These are phyloP conservation scores for Lignosus rhinocerotis DNA, from an alignment of 1,284 basidiomycete species.

Conservation along the genomic window DNA sequence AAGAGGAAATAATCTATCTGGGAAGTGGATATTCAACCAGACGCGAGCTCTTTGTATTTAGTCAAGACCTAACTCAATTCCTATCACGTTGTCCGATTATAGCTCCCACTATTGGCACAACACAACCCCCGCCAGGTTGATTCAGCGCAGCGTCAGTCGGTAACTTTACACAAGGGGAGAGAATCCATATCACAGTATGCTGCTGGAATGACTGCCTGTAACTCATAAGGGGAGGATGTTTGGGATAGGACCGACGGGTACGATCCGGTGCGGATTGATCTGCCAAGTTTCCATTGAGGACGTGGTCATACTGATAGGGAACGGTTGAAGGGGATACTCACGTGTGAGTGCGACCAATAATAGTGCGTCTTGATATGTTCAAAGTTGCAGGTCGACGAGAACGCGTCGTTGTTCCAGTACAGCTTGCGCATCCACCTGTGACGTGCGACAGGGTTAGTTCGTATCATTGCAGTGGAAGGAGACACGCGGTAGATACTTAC, in stretches of 20 bases:
- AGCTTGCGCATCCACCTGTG: constrained; percentile 81
- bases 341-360: constrained; percentile 68
- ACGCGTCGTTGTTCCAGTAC: constrained; percentile 90
- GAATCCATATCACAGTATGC: no score
- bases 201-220: background rate
- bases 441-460: background rate
- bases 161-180: background rate
- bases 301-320: background rate
- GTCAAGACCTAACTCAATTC: no score
- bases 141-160: no score
- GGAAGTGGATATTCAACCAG: no score
- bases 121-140: no score
- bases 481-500: constrained; percentile 37
- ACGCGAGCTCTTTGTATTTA: no score
- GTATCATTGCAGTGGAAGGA: background rate
- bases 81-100: no score
- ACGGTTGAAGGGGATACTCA: constrained; percentile 38
- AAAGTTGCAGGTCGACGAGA: constrained; percentile 89
- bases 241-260: constrained; percentile 75
- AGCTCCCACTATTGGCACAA: background rate
- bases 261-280: constrained; percentile 63
- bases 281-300: constrained; percentile 21
- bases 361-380: constrained; percentile 88
- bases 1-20: no score
- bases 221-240: constrained; percentile 64